Evolutionary conservation across 2,329 filamentous ascomycete genomes (phyloP).

Genomic region (Pseudopyricularia javanii): DNA sequence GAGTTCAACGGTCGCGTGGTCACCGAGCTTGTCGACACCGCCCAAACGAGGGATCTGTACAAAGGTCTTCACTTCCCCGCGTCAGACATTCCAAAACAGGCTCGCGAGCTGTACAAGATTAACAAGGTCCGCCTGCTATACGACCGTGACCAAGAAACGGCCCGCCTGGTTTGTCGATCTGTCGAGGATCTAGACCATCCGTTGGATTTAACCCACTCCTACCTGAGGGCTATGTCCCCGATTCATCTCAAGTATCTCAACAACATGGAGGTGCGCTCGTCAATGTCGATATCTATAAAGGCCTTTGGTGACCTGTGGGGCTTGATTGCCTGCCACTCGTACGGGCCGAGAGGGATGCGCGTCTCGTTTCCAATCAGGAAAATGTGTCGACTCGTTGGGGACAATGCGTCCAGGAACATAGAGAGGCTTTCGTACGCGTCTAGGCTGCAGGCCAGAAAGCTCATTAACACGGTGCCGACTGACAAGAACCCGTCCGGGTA

Average conservation of each 20-base stretch:
- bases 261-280: conserved; percentile 86
- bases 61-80: conserved; percentile 83
- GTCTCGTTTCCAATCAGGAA: conserved; percentile 85
- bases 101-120: conserved; percentile 76
- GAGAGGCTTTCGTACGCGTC: conserved; percentile 80
- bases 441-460: conserved; percentile 70
- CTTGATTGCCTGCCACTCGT: conserved; percentile 74
- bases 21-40: conserved; percentile 72
- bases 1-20: conserved; percentile 77
- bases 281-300: conserved; percentile 89
- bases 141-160: conserved; percentile 68
- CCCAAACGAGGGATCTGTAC: conserved; percentile 70
- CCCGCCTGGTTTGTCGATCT: conserved; percentile 69
- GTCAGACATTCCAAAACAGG: conserved; percentile 75
- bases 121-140: conserved; percentile 85
- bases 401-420: conserved; percentile 77
- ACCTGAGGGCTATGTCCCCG: conserved; percentile 80
- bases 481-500: conserved; percentile 77
- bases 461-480: conserved; percentile 76
- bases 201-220: conserved; percentile 72
- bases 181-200: conserved; percentile 61
- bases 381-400: conserved; percentile 80
- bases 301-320: conserved; percentile 81
- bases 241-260: conserved; percentile 78
- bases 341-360: conserved; percentile 69